Evolutionary conservation across 108 stramenopile species (phyloP), one percentile per base, ranked within the genome.

Genomic region (Schizochytrium sp.): DNA sequence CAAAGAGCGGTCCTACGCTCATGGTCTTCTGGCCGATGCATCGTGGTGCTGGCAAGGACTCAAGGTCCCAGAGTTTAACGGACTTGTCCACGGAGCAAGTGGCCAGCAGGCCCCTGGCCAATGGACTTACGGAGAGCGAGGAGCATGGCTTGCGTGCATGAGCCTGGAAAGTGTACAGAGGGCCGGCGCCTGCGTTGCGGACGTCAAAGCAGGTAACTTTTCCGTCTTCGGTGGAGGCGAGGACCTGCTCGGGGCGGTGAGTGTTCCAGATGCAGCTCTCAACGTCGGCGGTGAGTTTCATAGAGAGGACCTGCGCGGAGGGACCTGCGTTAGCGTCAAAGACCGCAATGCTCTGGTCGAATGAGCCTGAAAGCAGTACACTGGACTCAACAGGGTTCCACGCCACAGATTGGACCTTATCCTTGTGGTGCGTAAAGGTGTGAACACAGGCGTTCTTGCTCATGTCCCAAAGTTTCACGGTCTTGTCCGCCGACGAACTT

Each of bases 401-500:
- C 57, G 93, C 88, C 59, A 99, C 95, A 7, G 95, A 95, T 90
- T 97, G 96, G 58, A 99, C 98, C 94, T 99, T 99, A 91, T 96
- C 97, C 45, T 87, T 92, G 91, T 99, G 99, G 91, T 99, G 98
- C 38, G 93, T 95, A 76, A 97, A 94, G 17, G 98, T 97, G 7
- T 93, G 91, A 40, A 96, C 95, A 13, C 92, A 90, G 12, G 87
- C 87, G 72, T 92, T 88, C 87, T 92, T 92, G 45, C 92, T 89
- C 44, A 92, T 90, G 19, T 91, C 88, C 73, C 90, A 90, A 42
- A 94, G 73, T 90, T 99, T 99, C 12, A 99, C 98, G 28, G 98
- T 99, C 13, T 90, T 92, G 93, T 99, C 99, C 2, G 98, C 98
- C 3, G 97, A 98, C 45, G 97, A 98, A 93, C 96, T 97, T 4